These are phyloP conservation scores for Xylaria cubensis DNA, from an alignment of 495 filamentous ascomycete species.

Conservation along the genomic window DNA sequence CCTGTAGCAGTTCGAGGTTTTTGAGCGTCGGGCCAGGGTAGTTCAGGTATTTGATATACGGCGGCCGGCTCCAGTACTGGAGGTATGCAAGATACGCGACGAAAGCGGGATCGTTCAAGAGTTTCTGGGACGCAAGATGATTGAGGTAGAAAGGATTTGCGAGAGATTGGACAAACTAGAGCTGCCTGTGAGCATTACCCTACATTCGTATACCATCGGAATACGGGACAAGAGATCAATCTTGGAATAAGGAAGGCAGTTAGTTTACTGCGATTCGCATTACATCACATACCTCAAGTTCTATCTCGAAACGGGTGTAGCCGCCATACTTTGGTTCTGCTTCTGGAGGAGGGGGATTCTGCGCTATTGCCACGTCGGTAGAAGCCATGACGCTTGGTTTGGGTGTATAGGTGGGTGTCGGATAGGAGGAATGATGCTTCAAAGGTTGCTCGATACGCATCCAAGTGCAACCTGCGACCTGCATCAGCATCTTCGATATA, in stretches of 20 bases:
- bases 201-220: no score
- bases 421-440: no score
- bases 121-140: slow-evolving; percentile 73
- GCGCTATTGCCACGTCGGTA: slow-evolving; percentile 36
- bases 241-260: neutral
- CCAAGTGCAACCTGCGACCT: no score
- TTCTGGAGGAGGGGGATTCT: slow-evolving; percentile 35
- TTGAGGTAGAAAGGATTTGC: slow-evolving; percentile 85
- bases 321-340: slow-evolving; percentile 64
- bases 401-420: neutral
- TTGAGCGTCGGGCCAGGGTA: slow-evolving; percentile 86
- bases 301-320: slow-evolving; percentile 74
- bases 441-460: no score
- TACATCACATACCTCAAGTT: slow-evolving; percentile 64
- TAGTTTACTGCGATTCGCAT: neutral
- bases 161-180: slow-evolving; percentile 84
- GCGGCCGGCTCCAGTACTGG: slow-evolving; percentile 82
- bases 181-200: slow-evolving; percentile 18
- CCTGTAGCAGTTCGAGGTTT: slow-evolving; percentile 80
- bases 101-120: slow-evolving; percentile 70
- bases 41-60: slow-evolving; percentile 80
- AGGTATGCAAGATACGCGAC: slow-evolving; percentile 84
- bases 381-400: slow-evolving; percentile 5
- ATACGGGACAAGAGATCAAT: neutral
- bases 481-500: no score